Conservation (phyloP, 371 early-diverging fungal species). For the Lichtheimia ornata region DNA sequence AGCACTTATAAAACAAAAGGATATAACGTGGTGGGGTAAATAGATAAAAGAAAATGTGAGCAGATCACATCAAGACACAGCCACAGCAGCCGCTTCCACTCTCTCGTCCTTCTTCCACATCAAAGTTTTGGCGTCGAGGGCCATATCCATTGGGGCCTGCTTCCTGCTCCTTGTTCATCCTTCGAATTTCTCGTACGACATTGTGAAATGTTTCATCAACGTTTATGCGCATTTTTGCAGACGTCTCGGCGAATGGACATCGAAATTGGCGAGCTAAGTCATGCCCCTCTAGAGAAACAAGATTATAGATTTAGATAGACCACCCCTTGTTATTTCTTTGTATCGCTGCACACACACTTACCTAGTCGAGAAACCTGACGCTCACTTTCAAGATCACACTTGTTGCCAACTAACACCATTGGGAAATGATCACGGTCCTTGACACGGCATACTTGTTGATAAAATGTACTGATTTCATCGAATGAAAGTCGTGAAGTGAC, state of each 20-base stretch:
- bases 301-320: not conserved
- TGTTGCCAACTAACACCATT: slow-evolving; percentile 86
- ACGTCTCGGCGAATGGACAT: slow-evolving; percentile 87
- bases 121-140: slow-evolving; percentile 8
- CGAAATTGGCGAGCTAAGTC: slow-evolving; percentile 76
- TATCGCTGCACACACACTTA: slow-evolving; percentile 18
- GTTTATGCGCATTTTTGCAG: slow-evolving; percentile 84
- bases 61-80: slow-evolving; percentile 23
- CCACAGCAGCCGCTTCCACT: slow-evolving; percentile 18
- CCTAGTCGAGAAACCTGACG: slow-evolving; percentile 74
- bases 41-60: not conserved
- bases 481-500: slow-evolving; percentile 68
- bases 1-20: not conserved
- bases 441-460: slow-evolving; percentile 65
- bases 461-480: slow-evolving; percentile 66
- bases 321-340: not conserved
- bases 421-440: slow-evolving; percentile 83
- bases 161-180: slow-evolving; percentile 63
- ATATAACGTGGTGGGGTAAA: not conserved
- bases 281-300: slow-evolving; percentile 63
- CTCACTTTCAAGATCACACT: slow-evolving; percentile 82
- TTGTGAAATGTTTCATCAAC: slow-evolving; percentile 90
- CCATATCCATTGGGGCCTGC: slow-evolving; percentile 13
- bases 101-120: slow-evolving; percentile 4
- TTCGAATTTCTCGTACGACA: slow-evolving; percentile 84